Conservation (phyloP, 139 green algal species). For the Asterochloris erici region DNA sequence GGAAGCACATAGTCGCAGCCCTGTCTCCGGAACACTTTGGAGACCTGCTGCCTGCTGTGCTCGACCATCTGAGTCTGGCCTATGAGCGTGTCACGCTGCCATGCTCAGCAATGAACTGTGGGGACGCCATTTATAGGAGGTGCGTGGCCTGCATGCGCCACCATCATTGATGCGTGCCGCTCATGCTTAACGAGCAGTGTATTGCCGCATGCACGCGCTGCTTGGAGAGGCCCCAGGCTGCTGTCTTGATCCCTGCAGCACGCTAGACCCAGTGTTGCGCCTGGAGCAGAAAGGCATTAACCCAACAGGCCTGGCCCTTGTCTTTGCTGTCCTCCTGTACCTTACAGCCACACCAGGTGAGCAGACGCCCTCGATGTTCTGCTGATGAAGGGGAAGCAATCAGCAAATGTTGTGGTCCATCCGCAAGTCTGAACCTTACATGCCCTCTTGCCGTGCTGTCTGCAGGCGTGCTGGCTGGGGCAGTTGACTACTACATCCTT, state of each 20-base stretch:
- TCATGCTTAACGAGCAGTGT: background rate
- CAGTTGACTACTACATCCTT: slow-evolving; percentile 78
- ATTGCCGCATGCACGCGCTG: background rate
- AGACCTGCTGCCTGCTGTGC: slow-evolving; percentile 22
- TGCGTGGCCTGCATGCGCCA: slow-evolving; percentile 18
- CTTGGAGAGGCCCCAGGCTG: background rate
- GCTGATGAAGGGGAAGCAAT: background rate
- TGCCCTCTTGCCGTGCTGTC: background rate
- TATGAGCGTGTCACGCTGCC: slow-evolving; percentile 77
- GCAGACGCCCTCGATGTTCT: background rate
- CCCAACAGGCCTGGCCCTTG: slow-evolving; percentile 49
- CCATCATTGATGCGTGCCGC: background rate
- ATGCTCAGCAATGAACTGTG: slow-evolving; percentile 85
- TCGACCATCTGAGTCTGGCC: slow-evolving; percentile 59
- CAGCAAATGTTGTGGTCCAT: too few species aligned
- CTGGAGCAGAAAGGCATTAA: slow-evolving; percentile 66
- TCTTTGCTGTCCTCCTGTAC: slow-evolving; percentile 51
- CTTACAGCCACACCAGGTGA: slow-evolving; percentile 63
- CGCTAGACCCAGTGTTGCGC: slow-evolving; percentile 78
- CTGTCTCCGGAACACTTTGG: slow-evolving; percentile 25
- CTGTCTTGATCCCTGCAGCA: slow-evolving; percentile 46
- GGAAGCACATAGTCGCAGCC: background rate
- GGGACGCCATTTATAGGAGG: slow-evolving; percentile 83
- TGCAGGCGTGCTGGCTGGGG: slow-evolving; percentile 72
- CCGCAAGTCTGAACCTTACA: background rate